phyloP scores from a whole-genome alignment of 352 stramenopile species.

The Pythium rishiriense region DNA sequence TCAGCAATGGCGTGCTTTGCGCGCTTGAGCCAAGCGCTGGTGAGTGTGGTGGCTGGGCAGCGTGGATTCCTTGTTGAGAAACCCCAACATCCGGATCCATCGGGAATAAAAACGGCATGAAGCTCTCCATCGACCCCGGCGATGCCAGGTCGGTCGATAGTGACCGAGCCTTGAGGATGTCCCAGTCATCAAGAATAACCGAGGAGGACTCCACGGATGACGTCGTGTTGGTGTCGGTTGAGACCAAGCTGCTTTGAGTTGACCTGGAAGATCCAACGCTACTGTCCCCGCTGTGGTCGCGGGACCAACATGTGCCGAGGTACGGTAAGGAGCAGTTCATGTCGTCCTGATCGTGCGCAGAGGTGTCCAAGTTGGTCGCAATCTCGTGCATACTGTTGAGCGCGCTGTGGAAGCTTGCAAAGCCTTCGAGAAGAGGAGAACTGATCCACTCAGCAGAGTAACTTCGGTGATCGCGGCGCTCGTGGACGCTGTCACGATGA shows the following conservation, averaged over 20 bases:
- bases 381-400: constrained; percentile 16
- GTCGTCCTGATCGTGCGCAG: background rate
- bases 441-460: constrained; percentile 25
- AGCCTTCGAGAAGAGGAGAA: constrained; percentile 26
- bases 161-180: constrained; percentile 18
- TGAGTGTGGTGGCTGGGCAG: background rate
- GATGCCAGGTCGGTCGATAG: constrained; percentile 21
- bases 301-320: constrained; percentile 24
- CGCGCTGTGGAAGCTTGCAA: constrained; percentile 24
- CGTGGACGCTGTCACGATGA: constrained; percentile 22
- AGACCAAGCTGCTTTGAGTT: constrained; percentile 12
- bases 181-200: constrained; percentile 24
- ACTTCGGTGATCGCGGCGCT: constrained; percentile 23
- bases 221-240: background rate
- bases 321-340: constrained; percentile 23
- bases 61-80: background rate
- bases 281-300: constrained; percentile 20
- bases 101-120: constrained; percentile 30
- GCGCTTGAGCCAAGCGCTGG: background rate
- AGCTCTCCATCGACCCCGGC: constrained; percentile 20
- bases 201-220: constrained; percentile 1
- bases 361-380: background rate
- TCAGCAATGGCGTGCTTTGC: background rate
- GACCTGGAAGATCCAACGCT: constrained; percentile 10
- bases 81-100: constrained; percentile 18